Base-by-base conservation (phyloP, 805 yeast genomes). In the Saccharomyces mikatae region DNA sequence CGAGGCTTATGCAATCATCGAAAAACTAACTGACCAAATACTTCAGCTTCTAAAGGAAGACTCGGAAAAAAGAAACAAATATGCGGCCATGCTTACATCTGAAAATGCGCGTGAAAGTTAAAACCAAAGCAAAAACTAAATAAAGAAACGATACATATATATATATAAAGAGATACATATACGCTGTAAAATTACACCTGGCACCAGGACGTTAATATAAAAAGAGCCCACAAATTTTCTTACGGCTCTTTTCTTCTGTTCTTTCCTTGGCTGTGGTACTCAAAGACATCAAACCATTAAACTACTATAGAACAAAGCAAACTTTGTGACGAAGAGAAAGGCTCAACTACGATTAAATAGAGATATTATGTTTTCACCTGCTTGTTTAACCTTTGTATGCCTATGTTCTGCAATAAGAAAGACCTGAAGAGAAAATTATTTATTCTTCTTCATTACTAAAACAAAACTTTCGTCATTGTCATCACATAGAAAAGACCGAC, bases 1-100 rank as follows among this genome's bases (percentile, higher is more conserved):
- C 55, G 74, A 77, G 54, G 94, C 96, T 1, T 81, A 80, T 62
- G 66, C 68, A 3, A 77, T 84, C 31, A 94, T 89, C 8, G 83
- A 81, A 53, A 63, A 67, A 27, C 65, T 87, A 55, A 87, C 96
- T 0, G 82, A 82, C 31, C 74, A 80, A 64, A 87, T 92, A 48
- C 77, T 81, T 51, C 60, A 66, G 4, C 73, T 78, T 13, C 66
- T 91, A 32, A 79, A 80, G 55, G 72, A 73, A 28, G 91, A 87
- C 61, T 80, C 76, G 46, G 68, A 69, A 31, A 64, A 62, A 41
- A 72, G 87, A 53, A 79, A 81, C 59, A 60, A 65, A 46, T 68
- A 56, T 52, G 62, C 67, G 4, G 60, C 54, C 6, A 47, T 70
- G n/a, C 50, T 70, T 49, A 69, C 71, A 54, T 61, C 73, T 9